phyloP scores from a whole-genome alignment of 345 rosid genomes.

The Streptanthus diversifolius region DNA sequence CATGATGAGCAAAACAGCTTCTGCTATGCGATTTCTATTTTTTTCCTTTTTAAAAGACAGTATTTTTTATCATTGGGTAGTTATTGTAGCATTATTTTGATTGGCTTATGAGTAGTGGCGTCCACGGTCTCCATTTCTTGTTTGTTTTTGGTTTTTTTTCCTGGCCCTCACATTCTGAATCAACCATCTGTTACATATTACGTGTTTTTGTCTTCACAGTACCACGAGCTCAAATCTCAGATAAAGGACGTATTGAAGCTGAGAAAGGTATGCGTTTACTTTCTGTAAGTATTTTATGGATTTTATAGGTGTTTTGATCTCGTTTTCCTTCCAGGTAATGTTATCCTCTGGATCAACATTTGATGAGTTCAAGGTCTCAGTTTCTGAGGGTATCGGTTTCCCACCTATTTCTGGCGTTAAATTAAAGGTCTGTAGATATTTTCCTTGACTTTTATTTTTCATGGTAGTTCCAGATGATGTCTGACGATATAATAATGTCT shows the following conservation, averaged over 20 bases:
- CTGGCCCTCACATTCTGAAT: background rate
- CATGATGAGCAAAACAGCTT: background rate
- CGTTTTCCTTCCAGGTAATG: slow-evolving; percentile 46
- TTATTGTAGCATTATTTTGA: background rate
- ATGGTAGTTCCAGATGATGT: slow-evolving; percentile 5
- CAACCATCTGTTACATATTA: slow-evolving; percentile 4
- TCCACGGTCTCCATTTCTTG: slow-evolving; percentile 1
- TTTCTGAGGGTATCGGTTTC: slow-evolving; percentile 48
- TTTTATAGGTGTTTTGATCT: slow-evolving; percentile 28
- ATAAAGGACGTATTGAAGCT: slow-evolving; percentile 71
- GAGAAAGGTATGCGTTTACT: slow-evolving; percentile 51
- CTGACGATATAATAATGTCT: slow-evolving; percentile 3
- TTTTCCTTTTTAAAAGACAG: background rate
- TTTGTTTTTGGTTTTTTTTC: background rate
- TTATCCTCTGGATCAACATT: slow-evolving; percentile 59
- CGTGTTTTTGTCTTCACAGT: slow-evolving; percentile 46
- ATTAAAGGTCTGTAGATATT: slow-evolving; percentile 47
- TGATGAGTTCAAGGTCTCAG: slow-evolving; percentile 69
- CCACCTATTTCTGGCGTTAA: slow-evolving; percentile 58
- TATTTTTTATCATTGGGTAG: slow-evolving; percentile 4
- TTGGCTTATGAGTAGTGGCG: slow-evolving; percentile 9
- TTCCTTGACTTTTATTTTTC: background rate
- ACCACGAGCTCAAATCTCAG: slow-evolving; percentile 70
- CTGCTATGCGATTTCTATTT: background rate
- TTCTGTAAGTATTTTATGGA: background rate